Conservation (phyloP, 1,284 basidiomycete species). For the Irpex sp. region DNA sequence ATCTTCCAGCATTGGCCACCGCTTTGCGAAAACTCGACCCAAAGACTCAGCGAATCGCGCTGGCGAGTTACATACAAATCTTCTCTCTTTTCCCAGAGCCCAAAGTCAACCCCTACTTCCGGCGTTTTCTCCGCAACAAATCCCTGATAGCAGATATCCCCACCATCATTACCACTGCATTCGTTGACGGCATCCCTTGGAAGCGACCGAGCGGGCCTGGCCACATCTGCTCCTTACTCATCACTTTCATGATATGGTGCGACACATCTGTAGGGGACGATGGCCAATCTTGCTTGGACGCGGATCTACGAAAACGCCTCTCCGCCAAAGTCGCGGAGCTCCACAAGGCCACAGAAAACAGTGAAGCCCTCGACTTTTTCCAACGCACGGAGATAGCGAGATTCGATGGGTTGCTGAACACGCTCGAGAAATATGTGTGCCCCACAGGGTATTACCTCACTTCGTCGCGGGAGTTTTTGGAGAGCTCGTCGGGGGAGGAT, state of each 20-base stretch:
- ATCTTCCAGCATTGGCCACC: conserved; percentile 17
- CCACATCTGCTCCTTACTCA: conserved; percentile 18
- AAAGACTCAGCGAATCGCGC: conserved; percentile 16
- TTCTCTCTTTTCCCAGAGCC: conserved; percentile 24
- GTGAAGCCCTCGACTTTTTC: not conserved
- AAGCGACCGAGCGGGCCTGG: conserved; percentile 16
- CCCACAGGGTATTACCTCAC: conserved; percentile 10
- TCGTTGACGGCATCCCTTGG: conserved; percentile 18
- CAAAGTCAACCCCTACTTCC: conserved; percentile 19
- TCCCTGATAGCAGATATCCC: conserved; percentile 12
- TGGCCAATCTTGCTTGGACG: conserved; percentile 19
- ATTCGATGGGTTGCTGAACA: conserved; percentile 11
- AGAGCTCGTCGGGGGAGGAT: conserved; percentile 9
- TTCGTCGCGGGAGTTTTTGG: conserved; percentile 15
- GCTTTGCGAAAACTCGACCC: not conserved
- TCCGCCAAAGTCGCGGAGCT: not conserved
- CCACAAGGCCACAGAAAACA: not conserved
- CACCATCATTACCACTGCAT: conserved; percentile 17
- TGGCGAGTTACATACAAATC: conserved; percentile 19
- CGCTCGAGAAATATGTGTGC: conserved; percentile 12
- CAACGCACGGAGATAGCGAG: conserved; percentile 14
- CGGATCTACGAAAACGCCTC: conserved; percentile 10
- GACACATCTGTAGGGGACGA: conserved; percentile 22
- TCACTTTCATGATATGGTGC: conserved; percentile 22
- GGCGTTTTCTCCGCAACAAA: conserved; percentile 17